These are phyloP conservation scores for Hypholoma sublateritium DNA, from an alignment of 768 basidiomycete genomes.

Conservation along the genomic window DNA sequence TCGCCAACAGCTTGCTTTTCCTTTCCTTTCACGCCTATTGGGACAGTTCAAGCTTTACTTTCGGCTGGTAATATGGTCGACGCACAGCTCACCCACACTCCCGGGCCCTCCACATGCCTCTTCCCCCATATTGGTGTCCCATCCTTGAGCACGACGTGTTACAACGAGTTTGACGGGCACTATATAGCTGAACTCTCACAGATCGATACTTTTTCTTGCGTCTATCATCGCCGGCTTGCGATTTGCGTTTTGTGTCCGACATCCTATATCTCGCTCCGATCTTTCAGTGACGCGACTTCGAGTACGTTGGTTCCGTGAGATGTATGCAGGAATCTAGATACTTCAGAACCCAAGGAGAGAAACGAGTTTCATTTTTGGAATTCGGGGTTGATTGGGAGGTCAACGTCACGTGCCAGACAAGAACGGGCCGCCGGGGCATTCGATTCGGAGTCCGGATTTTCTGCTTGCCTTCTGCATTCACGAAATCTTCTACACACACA, in stretches of 20 bases:
- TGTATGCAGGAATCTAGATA: too few species aligned
- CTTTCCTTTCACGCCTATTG: constrained; percentile 69
- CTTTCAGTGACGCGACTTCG: not conserved
- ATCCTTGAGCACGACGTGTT: constrained; percentile 40
- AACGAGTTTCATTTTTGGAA: too few species aligned
- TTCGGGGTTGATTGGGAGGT: too few species aligned
- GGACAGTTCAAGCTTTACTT: not conserved
- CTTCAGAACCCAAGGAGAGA: too few species aligned
- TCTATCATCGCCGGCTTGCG: constrained; percentile 24
- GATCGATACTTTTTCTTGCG: constrained; percentile 54
- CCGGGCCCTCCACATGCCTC: constrained; percentile 72
- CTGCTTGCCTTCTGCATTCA: too few species aligned
- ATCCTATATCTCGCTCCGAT: constrained; percentile 7
- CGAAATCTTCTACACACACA: too few species aligned
- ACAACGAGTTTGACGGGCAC: constrained; percentile 1
- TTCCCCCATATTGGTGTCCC: constrained; percentile 69
- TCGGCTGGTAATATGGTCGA: not conserved
- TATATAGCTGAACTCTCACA: constrained; percentile 29
- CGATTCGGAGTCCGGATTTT: too few species aligned
- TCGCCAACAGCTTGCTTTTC: constrained; percentile 79
- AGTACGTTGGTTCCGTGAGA: too few species aligned
- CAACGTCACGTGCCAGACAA: too few species aligned
- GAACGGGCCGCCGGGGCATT: too few species aligned
- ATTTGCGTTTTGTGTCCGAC: constrained; percentile 28
- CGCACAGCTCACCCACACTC: constrained; percentile 81